A percentile compares a stretch with the other conserved stretches of the same genome.
Conservation (phyloP, 208 protist genomes). For the Leishmania aethiopica region DNA sequence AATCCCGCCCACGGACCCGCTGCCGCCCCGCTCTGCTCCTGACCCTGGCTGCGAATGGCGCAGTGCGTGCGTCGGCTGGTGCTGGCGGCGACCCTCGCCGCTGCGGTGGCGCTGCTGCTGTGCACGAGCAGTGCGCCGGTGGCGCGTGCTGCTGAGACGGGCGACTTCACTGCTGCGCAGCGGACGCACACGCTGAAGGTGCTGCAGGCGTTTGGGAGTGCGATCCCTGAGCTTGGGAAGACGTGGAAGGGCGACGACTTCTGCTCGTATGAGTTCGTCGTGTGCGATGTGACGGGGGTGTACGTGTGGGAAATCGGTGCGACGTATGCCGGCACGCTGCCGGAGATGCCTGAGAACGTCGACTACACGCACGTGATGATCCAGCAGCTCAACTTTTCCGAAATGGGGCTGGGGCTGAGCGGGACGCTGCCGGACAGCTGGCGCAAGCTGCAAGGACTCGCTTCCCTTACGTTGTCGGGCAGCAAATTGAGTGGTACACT, state of each 20-base stretch:
- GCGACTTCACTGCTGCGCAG: slow-evolving; percentile 1
- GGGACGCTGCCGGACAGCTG: not conserved
- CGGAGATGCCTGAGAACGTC: slow-evolving; percentile 6
- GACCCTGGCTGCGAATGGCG: too few species aligned
- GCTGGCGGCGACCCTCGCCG: too few species aligned
- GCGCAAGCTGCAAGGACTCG: too few species aligned
- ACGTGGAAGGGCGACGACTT: slow-evolving; percentile 4
- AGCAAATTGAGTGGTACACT: too few species aligned
- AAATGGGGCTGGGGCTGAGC: not conserved
- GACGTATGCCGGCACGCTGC: slow-evolving; percentile 2
- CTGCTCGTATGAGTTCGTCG: not conserved
- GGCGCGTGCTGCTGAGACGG: too few species aligned
- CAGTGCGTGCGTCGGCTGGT: too few species aligned
- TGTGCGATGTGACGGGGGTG: not conserved
- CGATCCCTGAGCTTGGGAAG: not conserved
- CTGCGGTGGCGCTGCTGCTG: too few species aligned
- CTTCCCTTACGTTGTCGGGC: too few species aligned
- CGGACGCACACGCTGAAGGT: slow-evolving; percentile 1
- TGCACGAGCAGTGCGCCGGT: too few species aligned
- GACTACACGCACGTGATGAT: slow-evolving; percentile 5
- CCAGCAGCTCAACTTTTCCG: not conserved
- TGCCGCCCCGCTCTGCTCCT: too few species aligned
- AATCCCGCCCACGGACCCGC: too few species aligned
- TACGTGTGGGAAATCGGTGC: too few species aligned
- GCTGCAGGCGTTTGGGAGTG: slow-evolving; percentile 10